Percentiles rank a stretch among this genome's conserved stretches.
Evolutionary conservation across 768 basidiomycete species (phyloP).

Genomic region (Lactarius indigo): DNA sequence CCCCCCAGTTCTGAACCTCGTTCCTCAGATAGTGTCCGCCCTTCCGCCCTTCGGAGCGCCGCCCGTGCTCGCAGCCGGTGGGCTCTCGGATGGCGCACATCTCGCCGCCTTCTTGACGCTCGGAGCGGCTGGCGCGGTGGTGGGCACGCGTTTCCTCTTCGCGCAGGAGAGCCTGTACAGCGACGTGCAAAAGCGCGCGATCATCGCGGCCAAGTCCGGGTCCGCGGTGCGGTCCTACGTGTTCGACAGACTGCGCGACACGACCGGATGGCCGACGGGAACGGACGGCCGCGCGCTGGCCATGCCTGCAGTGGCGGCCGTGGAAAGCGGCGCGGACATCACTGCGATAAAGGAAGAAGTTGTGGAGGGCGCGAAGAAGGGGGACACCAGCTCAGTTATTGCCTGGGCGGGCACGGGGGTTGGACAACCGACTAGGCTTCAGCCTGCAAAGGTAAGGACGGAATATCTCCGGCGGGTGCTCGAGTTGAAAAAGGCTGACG

Average conservation of each 20-base stretch:
- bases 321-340: constrained; percentile 19
- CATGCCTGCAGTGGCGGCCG: constrained; percentile 31
- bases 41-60: constrained; percentile 41
- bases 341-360: constrained; percentile 19
- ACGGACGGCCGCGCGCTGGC: constrained; percentile 43
- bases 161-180: constrained; percentile 54
- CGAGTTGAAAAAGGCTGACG: constrained; percentile 1
- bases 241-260: constrained; percentile 35
- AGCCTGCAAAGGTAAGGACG: constrained; percentile 29
- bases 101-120: constrained; percentile 61
- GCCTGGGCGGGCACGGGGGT: constrained; percentile 39
- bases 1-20: constrained; percentile 56
- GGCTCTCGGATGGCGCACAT: constrained; percentile 60
- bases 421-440: constrained; percentile 30
- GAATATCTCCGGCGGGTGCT: constrained; percentile 1
- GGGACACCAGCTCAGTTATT: constrained; percentile 29
- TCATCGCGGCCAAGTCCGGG: constrained; percentile 30
- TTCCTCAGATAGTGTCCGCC: constrained; percentile 50
- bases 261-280: constrained; percentile 35
- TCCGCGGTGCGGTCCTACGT: constrained; percentile 33
- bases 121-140: constrained; percentile 63
- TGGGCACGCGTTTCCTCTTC: constrained; percentile 74
- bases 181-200: constrained; percentile 32
- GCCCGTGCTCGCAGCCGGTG: constrained; percentile 71
- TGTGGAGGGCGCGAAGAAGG: constrained; percentile 28